Base-by-base conservation (phyloP, 2,329 filamentous ascomycete species). In the Cladosporium velox region DNA sequence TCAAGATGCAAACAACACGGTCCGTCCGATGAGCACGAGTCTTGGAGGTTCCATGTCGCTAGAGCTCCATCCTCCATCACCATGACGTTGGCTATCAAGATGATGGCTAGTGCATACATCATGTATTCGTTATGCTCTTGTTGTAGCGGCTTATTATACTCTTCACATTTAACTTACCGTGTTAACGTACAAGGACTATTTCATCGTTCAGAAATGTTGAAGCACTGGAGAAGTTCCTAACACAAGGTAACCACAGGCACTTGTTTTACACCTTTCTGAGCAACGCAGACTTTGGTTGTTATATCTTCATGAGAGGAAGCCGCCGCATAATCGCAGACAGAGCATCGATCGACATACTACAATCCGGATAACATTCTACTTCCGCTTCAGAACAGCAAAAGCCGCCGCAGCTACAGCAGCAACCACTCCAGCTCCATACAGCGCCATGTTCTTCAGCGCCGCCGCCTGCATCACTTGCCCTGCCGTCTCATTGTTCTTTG, bases 401-500 rank as follows among this genome's bases (percentile, higher is more conserved):
- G 49, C 32, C 24, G 49, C 60, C 11, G 41, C 24, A 2, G 44
- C 59, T 11, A 54, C 30, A n/a, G 18, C n/a, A 52, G 44, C 32
- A 52, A 24, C 30, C 7, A 41, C n/a, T 18, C 60, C 60, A 21
- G 60, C 24, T 10, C 60, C 60, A 12, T 24, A 34, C 8, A 54
- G 32, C 11, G 49, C 21, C 60, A 63, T 63, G 28, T 63, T 63
- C 60, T 41, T 55, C 60, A 34, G 6, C 1, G n/a, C 21, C 21
- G 21, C 60, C 3, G 21, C 15, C 34, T 38, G 28, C 60, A 54
- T 49, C n/a, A 24, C 26, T 6, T 28, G 24, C 11, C 47, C 60
- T 12, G 54, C 10, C 60, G 21, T 32, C 34, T 35, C 21, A 21
- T 54, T 38, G 11, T 63, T 63, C 14, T 18, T 52, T 14, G n/a